Percentiles rank a stretch among this genome's conserved stretches.
Conservation (phyloP, 306 rosid genomes). For the Heteromeles arbutifolia region DNA sequence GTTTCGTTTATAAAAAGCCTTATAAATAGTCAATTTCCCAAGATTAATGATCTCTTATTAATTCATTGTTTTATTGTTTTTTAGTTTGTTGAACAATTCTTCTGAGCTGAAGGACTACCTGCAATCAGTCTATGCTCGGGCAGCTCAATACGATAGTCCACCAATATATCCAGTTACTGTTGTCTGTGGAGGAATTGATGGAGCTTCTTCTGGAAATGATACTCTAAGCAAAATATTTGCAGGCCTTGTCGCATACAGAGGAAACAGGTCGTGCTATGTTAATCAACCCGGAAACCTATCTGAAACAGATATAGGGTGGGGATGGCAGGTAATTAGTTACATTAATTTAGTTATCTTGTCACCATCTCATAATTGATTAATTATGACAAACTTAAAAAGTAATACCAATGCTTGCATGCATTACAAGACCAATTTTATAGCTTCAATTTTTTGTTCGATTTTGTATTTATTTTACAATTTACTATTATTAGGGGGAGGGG, state of each 20-base stretch:
- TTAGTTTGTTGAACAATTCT: constrained; percentile 36
- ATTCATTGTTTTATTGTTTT: too few relatives aligned
- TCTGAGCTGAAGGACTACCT: constrained; percentile 34
- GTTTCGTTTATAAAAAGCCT: too few relatives aligned
- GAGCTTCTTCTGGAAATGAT: constrained; percentile 25
- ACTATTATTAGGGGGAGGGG: too few relatives aligned
- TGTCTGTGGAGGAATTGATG: constrained; percentile 57
- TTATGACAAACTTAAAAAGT: background rate
- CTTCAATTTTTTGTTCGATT: too few relatives aligned
- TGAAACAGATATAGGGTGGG: constrained; percentile 50
- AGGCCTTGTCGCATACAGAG: constrained; percentile 42
- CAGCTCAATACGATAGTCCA: constrained; percentile 63
- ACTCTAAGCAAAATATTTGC: constrained; percentile 43
- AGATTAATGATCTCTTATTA: too few relatives aligned
- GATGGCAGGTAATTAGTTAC: constrained; percentile 62
- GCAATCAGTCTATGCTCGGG: background rate
- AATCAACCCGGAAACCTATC: constrained; percentile 22
- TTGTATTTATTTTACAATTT: too few relatives aligned
- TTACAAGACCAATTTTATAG: background rate
- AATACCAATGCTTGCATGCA: background rate
- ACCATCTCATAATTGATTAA: background rate
- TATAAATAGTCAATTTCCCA: too few relatives aligned
- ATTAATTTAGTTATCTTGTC: background rate
- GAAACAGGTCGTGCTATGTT: constrained; percentile 42
- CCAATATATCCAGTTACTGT: constrained; percentile 46